phyloP scores from a whole-genome alignment of 1,284 basidiomycete species.

The Ganoderma lingzhi region DNA sequence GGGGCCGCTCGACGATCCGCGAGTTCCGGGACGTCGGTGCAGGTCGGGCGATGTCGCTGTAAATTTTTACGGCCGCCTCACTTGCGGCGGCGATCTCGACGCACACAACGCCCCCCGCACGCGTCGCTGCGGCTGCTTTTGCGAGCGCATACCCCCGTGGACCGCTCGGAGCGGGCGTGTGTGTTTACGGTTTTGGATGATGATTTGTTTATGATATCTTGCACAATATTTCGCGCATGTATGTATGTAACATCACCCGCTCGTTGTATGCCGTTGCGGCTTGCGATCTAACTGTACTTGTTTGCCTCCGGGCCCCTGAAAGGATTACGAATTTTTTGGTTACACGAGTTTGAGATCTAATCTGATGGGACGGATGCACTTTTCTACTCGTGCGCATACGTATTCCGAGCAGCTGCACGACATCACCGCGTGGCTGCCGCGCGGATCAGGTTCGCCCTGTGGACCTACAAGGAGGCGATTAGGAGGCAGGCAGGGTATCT shows the following conservation, averaged over 20 bases:
- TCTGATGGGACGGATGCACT: constrained; percentile 13
- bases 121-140: constrained; percentile 27
- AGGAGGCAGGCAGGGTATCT: constrained; percentile 14
- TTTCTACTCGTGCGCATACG: constrained; percentile 9
- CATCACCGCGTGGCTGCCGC: constrained; percentile 28
- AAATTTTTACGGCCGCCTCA: constrained; percentile 9
- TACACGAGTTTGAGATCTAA: constrained; percentile 28
- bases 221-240: constrained; percentile 15
- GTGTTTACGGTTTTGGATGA: constrained; percentile 1
- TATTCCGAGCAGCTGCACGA: constrained; percentile 13
- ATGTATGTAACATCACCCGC: constrained; percentile 23
- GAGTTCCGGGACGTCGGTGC: constrained; percentile 64
- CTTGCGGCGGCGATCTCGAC: not conserved
- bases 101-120: constrained; percentile 30
- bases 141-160: constrained; percentile 29
- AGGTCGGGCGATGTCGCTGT: constrained; percentile 83
- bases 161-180: constrained; percentile 6
- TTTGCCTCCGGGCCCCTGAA: constrained; percentile 21
- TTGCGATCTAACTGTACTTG: constrained; percentile 27
- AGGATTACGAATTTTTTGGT: constrained; percentile 4
- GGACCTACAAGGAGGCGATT: constrained; percentile 32
- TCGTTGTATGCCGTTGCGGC: constrained; percentile 6
- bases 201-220: constrained; percentile 22
- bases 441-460: constrained; percentile 28
- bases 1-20: constrained; percentile 69